These are phyloP conservation scores for Ostreobium quekettii DNA, from an alignment of 139 green algal genomes.

Conservation along the genomic window DNA sequence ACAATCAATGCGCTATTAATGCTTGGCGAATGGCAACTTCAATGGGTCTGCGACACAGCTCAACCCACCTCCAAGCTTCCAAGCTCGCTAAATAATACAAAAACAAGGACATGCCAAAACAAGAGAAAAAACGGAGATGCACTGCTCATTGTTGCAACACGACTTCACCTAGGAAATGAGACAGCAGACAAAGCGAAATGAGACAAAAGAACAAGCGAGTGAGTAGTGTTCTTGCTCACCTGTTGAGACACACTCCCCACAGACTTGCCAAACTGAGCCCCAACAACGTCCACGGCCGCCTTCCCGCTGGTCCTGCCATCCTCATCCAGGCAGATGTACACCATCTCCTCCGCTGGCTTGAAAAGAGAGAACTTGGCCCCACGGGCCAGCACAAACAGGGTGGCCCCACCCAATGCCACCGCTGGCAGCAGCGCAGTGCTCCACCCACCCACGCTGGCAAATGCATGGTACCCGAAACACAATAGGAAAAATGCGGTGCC, in stretches of 20 bases:
- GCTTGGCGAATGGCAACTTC: too few species aligned
- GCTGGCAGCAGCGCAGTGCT: conserved; percentile 30
- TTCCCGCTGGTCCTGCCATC: conserved; percentile 80
- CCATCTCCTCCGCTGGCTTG: conserved; percentile 93
- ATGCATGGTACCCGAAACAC: conserved; percentile 49
- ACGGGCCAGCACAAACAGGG: conserved; percentile 73
- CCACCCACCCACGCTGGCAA: conserved; percentile 2
- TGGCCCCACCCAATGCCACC: conserved; percentile 54
- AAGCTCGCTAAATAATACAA: too few species aligned
- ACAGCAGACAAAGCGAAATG: background rate
- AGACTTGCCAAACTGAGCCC: conserved; percentile 66
- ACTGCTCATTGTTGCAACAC: background rate
- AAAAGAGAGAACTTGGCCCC: conserved; percentile 83
- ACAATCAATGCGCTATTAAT: too few species aligned
- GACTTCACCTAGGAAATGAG: background rate
- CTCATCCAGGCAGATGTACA: conserved; percentile 63
- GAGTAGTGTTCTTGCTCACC: conserved; percentile 29
- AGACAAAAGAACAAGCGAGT: conserved; percentile 14
- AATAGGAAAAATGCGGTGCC: conserved; percentile 64
- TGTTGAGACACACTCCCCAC: conserved; percentile 56
- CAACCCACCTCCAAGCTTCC: too few species aligned
- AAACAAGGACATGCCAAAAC: conserved; percentile 19
- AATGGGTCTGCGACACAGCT: too few species aligned
- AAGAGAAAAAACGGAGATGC: background rate
- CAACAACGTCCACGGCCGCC: conserved; percentile 87